Conservation (phyloP, 106 monocot genomes). For the Cymbidium sinense region DNA sequence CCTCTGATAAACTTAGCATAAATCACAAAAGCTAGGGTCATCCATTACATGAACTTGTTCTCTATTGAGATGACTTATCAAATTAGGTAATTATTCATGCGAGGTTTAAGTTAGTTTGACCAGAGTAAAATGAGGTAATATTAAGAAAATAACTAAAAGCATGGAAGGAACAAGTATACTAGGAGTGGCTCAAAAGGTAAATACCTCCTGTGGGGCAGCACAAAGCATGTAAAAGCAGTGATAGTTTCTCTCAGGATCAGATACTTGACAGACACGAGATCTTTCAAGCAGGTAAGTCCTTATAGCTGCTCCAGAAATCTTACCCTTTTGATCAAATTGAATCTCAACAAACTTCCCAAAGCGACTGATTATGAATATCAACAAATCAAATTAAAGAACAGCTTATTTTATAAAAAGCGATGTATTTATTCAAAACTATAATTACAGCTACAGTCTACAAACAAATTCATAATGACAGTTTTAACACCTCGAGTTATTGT, state of each 20-base stretch:
- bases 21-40: neutral
- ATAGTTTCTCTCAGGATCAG: conserved; percentile 74
- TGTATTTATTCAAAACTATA: neutral
- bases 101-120: neutral
- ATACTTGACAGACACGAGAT: conserved; percentile 67
- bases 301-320: conserved; percentile 69
- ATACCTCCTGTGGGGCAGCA: conserved; percentile 53
- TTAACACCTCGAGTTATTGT: conserved; percentile 84
- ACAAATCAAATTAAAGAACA: neutral
- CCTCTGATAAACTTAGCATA: neutral
- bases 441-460: neutral
- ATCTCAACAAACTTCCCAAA: conserved; percentile 81
- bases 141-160: neutral
- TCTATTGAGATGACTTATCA: neutral
- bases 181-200: neutral
- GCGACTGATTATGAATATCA: conserved; percentile 30
- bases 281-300: conserved; percentile 75
- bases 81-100: neutral
- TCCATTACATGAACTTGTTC: neutral
- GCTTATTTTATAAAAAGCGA: conserved; percentile 2
- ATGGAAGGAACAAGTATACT: neutral
- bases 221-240: conserved; percentile 79
- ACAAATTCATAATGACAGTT: neutral
- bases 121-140: neutral
- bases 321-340: conserved; percentile 53